Evolutionary conservation across 2,329 filamentous ascomycete species (phyloP), one percentile per base, ranked within the genome.

Genomic region (Neospermospora avenae): DNA sequence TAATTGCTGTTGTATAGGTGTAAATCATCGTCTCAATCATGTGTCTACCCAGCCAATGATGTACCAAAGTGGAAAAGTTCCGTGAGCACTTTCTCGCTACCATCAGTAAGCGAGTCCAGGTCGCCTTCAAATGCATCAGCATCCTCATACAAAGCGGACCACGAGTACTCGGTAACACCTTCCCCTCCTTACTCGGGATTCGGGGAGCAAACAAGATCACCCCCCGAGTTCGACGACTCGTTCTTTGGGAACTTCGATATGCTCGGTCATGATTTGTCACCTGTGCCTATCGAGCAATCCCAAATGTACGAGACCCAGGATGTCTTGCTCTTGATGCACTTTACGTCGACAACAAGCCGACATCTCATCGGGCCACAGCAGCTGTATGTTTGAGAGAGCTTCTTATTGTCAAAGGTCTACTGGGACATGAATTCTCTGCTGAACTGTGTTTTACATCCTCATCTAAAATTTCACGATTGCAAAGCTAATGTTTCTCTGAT

Each of bases 251-350:
- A 42, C 24, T 54, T 54, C 20, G 35, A 54, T 42, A 41, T 41
- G 18, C 24, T 54, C n/a, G 37, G 35, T 18, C 35, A 42, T 54
- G 51, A 39, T 13, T 18, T 54, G 16, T 39, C 35, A 4, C 35
- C 51, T 25, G 45, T 60, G 34, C 58, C 62, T 14, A 13, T 55
- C 20, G 56, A 61, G 35, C 55, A 61, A 25, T 28, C 39, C n/a
- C 25, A 49, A 35, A 39, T 51, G 16, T 64, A 51, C 18, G 57
- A 57, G n/a, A 53, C 48, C 0, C 52, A 61, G 42, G 62, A 64
- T 39, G 52, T 55, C 7, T 37, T 59, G 13, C 46, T 64, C 8
- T 16, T 64, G 42, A 37, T 51, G 14, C 55, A 61, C 46, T 64
- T 64, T 45, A 53, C 53, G 7, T 53, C 45, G 10, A 46, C 20